Base-by-base conservation (phyloP, 139 green algal genomes). In the Trebouxia sp. region DNA sequence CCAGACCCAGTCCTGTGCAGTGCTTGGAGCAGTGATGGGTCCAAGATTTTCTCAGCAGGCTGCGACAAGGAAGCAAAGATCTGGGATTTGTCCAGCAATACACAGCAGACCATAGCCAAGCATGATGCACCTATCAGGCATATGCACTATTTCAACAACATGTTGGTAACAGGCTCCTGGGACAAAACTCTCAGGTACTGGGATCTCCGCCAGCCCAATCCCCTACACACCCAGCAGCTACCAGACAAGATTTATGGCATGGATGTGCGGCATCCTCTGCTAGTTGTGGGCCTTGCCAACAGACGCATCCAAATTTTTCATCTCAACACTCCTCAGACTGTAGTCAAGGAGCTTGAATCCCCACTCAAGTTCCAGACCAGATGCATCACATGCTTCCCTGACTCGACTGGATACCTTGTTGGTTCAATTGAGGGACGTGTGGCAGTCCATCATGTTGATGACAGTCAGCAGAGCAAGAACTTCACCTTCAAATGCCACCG, bases 301-400 rank as follows among this genome's bases (percentile, higher is more conserved):
- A 80, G 92, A 12, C 67, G 88, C 62, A 94, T 97, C 53, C 79
- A 91, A 82, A 86, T 97, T 14, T 95, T 89, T 86, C 94, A 97
- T 84, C 82, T 97, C 42, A 67, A 45, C 39, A 87, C 84, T 30
- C 94, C 94, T 14, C 70, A 91, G 65, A 50, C 81, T 37, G 81
- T 88, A 20, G 97, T 95, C 89, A 98, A 98, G 83, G 80, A 85
- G n/a, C 65, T 98, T 9, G 76, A 90, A 56, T 97, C 90, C 3
- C 96, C 95, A 28, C 91, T 99, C 5, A 99, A 99, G 82, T 98
- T 92, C 87, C 96, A 99, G 90, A 99, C 96, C 65, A 90, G 95
- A 65, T 98, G 92, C 75, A 85, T 92, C 15, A 75, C 92, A 4
- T 90, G 82, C 79, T 98, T 98, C 85, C 93, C 94, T 1, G 95